Evolutionary conservation across 805 yeast species (phyloP).

Genomic region (Sungouiozyma intestinalis): DNA sequence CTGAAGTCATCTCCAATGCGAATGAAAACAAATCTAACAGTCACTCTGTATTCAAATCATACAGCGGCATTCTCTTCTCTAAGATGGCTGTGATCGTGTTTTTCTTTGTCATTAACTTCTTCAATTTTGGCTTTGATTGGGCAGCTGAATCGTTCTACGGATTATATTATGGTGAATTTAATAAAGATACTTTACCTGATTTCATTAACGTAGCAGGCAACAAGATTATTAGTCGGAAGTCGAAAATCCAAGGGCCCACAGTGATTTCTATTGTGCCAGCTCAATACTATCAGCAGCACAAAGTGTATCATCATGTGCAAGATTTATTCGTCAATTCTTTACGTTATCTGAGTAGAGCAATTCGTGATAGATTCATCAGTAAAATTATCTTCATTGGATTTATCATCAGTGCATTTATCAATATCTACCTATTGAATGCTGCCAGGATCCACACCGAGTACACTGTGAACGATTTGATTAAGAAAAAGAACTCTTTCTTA

Average conservation of each 20-base stretch:
- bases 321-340: constrained; percentile 29
- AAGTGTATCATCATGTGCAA: constrained; percentile 47
- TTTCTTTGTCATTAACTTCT: constrained; percentile 53
- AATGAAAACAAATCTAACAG: constrained; percentile 11
- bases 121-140: constrained; percentile 66
- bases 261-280: constrained; percentile 50
- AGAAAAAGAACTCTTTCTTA: constrained; percentile 1
- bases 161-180: neutral
- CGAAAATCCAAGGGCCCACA: constrained; percentile 34
- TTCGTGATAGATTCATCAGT: constrained; percentile 71
- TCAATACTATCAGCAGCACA: constrained; percentile 48
- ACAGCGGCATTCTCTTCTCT: constrained; percentile 12
- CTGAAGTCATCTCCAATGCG: constrained; percentile 49
- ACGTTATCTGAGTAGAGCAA: constrained; percentile 37
- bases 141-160: constrained; percentile 27
- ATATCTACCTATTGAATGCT: constrained; percentile 77
- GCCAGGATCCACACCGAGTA: constrained; percentile 54
- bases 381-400: constrained; percentile 66
- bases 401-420: constrained; percentile 66
- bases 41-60: constrained; percentile 1
- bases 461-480: constrained; percentile 25
- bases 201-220: constrained; percentile 12
- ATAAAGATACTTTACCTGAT: neutral
- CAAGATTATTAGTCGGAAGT: constrained; percentile 9
- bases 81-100: constrained; percentile 43